These are phyloP conservation scores for Crithidia acanthocephali DNA, from an alignment of 208 protist species.

Conservation along the genomic window DNA sequence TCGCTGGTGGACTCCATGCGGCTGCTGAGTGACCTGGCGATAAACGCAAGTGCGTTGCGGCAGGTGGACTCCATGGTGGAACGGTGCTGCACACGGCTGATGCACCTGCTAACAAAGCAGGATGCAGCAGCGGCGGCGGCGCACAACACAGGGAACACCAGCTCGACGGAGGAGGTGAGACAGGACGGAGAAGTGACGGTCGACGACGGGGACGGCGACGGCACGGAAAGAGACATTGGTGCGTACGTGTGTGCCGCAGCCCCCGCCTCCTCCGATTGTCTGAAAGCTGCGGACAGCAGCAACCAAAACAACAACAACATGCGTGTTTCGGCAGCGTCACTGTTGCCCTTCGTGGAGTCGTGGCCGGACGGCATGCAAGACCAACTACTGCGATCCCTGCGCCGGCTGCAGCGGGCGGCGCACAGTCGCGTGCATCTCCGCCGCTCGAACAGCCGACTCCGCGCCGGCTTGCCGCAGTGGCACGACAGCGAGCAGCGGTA, in stretches of 20 bases:
- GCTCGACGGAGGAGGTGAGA: neutral
- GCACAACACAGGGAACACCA: too few species aligned
- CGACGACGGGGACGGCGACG: neutral
- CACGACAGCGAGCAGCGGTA: conserved; percentile 27
- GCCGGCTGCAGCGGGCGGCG: conserved; percentile 55
- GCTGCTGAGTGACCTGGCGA: conserved; percentile 27
- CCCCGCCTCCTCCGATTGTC: neutral
- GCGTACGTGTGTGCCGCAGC: conserved; percentile 30
- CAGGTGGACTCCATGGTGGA: conserved; percentile 61
- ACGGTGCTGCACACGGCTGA: conserved; percentile 62
- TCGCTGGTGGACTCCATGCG: conserved; percentile 24
- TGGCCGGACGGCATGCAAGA: conserved; percentile 39
- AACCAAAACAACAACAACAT: neutral
- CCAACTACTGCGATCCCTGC: conserved; percentile 53
- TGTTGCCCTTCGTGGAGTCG: conserved; percentile 24
- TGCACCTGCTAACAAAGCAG: conserved; percentile 35
- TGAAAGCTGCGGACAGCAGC: neutral
- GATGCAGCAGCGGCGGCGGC: too few species aligned
- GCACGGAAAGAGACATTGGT: conserved; percentile 31
- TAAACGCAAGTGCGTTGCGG: conserved; percentile 65
- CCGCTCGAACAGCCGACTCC: neutral
- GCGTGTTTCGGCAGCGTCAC: too few species aligned
- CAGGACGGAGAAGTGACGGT: neutral
- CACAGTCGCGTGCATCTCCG: conserved; percentile 42
- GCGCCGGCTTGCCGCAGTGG: conserved; percentile 45